phyloP scores from a whole-genome alignment of 108 stramenopile genomes.

The Bacterosira constricta region DNA sequence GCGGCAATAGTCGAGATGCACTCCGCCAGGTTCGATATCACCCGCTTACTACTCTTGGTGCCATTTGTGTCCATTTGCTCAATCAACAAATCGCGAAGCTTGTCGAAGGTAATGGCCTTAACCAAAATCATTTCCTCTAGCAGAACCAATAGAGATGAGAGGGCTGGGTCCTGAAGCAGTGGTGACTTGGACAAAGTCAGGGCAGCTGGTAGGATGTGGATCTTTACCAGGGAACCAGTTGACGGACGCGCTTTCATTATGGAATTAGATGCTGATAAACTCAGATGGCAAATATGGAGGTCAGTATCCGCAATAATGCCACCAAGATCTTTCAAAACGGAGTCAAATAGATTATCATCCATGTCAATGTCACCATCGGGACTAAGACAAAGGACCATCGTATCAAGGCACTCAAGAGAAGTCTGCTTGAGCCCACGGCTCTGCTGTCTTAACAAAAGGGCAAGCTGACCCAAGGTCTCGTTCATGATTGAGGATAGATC shows the following conservation, averaged over 20 bases:
- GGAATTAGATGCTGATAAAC: constrained; percentile 66
- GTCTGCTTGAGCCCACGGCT: constrained; percentile 85
- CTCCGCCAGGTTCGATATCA: constrained; percentile 82
- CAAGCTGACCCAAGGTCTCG: constrained; percentile 79
- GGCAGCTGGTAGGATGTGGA: constrained; percentile 71
- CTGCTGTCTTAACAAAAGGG: constrained; percentile 86
- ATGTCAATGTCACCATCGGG: constrained; percentile 12
- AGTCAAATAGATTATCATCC: constrained; percentile 60
- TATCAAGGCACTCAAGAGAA: constrained; percentile 80
- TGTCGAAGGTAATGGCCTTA: constrained; percentile 69
- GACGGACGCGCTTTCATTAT: constrained; percentile 70
- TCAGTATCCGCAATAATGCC: constrained; percentile 86
- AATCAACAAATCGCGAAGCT: constrained; percentile 66
- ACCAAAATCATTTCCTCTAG: constrained; percentile 66
- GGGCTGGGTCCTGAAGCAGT: constrained; percentile 88
- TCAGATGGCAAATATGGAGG: constrained; percentile 90
- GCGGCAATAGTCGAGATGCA: constrained; percentile 78
- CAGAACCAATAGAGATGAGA: constrained; percentile 76
- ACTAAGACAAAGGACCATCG: constrained; percentile 68
- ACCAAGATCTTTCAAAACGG: constrained; percentile 78
- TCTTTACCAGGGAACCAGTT: constrained; percentile 57
- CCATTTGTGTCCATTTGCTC: constrained; percentile 46
- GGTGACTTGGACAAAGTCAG: constrained; percentile 86
- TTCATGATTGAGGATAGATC: constrained; percentile 79
- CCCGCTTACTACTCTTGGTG: constrained; percentile 58